These are phyloP conservation scores for rapeseed (Brassica napus) DNA, from an alignment of 345 rosid genomes.

Conservation along the genomic window Da-Ae NC_063436.1:30978001-30978500, in stretches of 20 bases:
- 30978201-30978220: slow-evolving; percentile 85
- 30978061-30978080: slow-evolving; percentile 95
- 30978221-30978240: slow-evolving; percentile 47
- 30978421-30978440: slow-evolving; percentile 88
- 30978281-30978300: slow-evolving; percentile 50
- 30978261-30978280: slow-evolving; percentile 16
- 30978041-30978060: slow-evolving; percentile 88
- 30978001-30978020: slow-evolving; percentile 91
- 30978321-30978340: slow-evolving; percentile 76
- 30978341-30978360: slow-evolving; percentile 79
- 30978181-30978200: slow-evolving; percentile 95
- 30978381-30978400: slow-evolving; percentile 89
- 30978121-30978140: slow-evolving; percentile 80
- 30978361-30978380: slow-evolving; percentile 82
- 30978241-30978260: background rate
- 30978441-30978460: slow-evolving; percentile 70
- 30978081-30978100: slow-evolving; percentile 58
- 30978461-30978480: background rate
- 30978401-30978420: slow-evolving; percentile 88
- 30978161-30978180: slow-evolving; percentile 97
- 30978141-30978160: slow-evolving; percentile 82
- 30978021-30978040: slow-evolving; percentile 94
- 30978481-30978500: background rate
- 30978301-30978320: slow-evolving; percentile 94
- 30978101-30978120: slow-evolving; percentile 42